phyloP scores from a whole-genome alignment of 2,329 filamentous ascomycete genomes.

The Beauveria sp. region DNA sequence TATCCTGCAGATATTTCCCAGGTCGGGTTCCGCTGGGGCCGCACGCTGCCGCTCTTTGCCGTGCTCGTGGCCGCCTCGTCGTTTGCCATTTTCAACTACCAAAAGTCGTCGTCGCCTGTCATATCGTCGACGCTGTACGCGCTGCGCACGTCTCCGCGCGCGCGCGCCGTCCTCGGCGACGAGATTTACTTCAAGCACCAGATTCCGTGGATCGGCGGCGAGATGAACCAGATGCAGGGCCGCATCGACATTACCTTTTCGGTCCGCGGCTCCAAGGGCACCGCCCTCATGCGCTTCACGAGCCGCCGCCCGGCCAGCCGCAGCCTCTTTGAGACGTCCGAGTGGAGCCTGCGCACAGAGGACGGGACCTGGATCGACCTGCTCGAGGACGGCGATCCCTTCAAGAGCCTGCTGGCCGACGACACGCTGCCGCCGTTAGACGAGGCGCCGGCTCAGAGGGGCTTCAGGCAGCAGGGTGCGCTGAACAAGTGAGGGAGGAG shows the following conservation, averaged over 20 bases:
- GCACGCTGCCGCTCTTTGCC: slow-evolving; percentile 75
- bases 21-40: slow-evolving; percentile 53
- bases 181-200: slow-evolving; percentile 73
- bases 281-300: slow-evolving; percentile 71
- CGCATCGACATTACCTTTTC: slow-evolving; percentile 79
- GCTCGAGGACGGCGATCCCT: slow-evolving; percentile 65
- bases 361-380: slow-evolving; percentile 60
- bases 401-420: slow-evolving; percentile 43
- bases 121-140: slow-evolving; percentile 89
- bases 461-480: slow-evolving; percentile 43
- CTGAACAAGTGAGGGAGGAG: slow-evolving; percentile 26
- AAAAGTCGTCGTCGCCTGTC: slow-evolving; percentile 81
- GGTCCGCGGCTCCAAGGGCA: slow-evolving; percentile 69
- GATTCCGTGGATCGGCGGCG: slow-evolving; percentile 76
- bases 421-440: slow-evolving; percentile 24
- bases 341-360: slow-evolving; percentile 75
- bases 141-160: slow-evolving; percentile 69
- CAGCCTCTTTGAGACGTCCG: slow-evolving; percentile 72
- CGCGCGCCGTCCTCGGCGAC: slow-evolving; percentile 74
- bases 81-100: slow-evolving; percentile 97
- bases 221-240: slow-evolving; percentile 91
- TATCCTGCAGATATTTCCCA: slow-evolving; percentile 30
- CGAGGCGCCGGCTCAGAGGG: slow-evolving; percentile 33
- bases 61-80: slow-evolving; percentile 61
- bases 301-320: slow-evolving; percentile 59